phyloP scores from a whole-genome alignment of 192 early-diverging fungal species.

The Entrophospora sp. region DNA sequence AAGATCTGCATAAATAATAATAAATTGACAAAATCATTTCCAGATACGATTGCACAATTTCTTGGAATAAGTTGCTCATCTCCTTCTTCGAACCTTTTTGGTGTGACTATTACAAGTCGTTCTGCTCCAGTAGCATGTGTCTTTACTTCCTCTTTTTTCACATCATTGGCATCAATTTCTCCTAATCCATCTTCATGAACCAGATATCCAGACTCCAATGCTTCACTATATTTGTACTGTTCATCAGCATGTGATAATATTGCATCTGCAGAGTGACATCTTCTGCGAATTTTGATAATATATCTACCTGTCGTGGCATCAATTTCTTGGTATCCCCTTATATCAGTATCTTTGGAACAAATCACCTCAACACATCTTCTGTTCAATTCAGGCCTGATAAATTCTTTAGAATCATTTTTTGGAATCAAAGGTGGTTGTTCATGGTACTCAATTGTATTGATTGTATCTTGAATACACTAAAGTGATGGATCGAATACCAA shows the following conservation, averaged over 20 bases:
- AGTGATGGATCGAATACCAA: neutral
- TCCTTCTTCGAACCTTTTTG: neutral
- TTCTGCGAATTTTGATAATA: neutral
- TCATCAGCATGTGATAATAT: constrained; percentile 3
- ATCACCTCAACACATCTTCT: no score
- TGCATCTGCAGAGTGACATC: neutral
- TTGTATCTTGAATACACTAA: neutral
- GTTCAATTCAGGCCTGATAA: no score
- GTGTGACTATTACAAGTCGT: constrained; percentile 1
- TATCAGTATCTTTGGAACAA: no score
- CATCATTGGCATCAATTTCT: neutral
- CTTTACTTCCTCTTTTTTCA: neutral
- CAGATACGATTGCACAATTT: neutral
- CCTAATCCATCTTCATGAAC: neutral
- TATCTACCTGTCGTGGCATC: neutral
- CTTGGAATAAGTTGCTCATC: neutral
- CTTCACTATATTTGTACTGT: constrained; percentile 6
- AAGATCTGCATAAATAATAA: neutral
- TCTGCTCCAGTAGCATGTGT: neutral
- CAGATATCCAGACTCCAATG: neutral
- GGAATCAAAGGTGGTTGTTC: neutral
- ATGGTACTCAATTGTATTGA: neutral
- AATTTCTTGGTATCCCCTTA: no score
- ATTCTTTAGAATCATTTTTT: neutral
- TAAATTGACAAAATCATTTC: neutral